Evolutionary conservation across 192 early-diverging fungal genomes (phyloP).

Genomic region (Coemansia sp.): DNA sequence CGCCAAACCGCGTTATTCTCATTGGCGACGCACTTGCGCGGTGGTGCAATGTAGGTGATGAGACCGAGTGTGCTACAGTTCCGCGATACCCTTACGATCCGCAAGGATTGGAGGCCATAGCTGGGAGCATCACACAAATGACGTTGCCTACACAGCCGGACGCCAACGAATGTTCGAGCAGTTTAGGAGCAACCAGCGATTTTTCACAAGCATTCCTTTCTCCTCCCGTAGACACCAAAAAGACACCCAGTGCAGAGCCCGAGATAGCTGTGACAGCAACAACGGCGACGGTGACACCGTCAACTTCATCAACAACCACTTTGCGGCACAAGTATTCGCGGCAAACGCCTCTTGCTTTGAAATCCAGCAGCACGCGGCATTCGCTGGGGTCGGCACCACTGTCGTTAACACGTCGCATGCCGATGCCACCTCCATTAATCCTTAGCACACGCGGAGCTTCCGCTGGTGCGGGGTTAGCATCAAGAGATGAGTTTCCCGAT

Average conservation of each 20-base stretch:
- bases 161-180: background rate
- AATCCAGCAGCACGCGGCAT: background rate
- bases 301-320: background rate
- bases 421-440: background rate
- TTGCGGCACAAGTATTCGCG: background rate
- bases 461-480: background rate
- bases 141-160: constrained; percentile 35
- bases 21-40: background rate
- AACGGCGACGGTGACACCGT: constrained; percentile 3
- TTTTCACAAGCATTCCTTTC: constrained; percentile 41
- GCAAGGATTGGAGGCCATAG: constrained; percentile 16
- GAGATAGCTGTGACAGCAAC: background rate
- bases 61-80: background rate
- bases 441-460: background rate
- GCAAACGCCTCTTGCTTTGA: constrained; percentile 15
- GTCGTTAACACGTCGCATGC: background rate
- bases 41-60: background rate
- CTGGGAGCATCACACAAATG: constrained; percentile 11
- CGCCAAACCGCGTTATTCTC: constrained; percentile 27
- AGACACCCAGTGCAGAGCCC: background rate
- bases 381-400: background rate
- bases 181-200: constrained; percentile 19
- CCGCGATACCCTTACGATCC: constrained; percentile 39
- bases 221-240: background rate
- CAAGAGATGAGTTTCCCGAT: constrained; percentile 24